A percentile compares a stretch with the other conserved stretches of the same genome.
phyloP scores from a whole-genome alignment of 2,329 filamentous ascomycete genomes.

The Beauveria varroae region DNA sequence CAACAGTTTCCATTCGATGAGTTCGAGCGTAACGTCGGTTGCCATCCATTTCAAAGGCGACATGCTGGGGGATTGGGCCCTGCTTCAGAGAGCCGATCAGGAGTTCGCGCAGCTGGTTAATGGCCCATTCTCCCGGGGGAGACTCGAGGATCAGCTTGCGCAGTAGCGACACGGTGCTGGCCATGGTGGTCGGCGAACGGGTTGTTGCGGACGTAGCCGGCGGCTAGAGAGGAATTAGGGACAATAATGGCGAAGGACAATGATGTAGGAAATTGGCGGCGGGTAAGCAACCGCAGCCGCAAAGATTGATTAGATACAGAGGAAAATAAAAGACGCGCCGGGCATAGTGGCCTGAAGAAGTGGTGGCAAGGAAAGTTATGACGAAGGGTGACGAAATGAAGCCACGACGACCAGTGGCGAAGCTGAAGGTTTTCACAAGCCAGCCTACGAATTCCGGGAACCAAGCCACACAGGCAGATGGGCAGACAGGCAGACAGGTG shows the following conservation, averaged over 20 bases:
- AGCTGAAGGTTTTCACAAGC: slow-evolving; percentile 14
- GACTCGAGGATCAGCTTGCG: slow-evolving; percentile 72
- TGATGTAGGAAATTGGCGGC: not conserved
- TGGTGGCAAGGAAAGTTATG: not conserved
- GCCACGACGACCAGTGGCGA: slow-evolving; percentile 19
- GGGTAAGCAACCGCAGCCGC: not conserved
- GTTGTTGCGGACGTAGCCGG: not conserved
- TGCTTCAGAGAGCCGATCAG: slow-evolving; percentile 84
- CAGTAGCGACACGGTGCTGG: slow-evolving; percentile 43
- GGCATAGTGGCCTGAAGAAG: not conserved
- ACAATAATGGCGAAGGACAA: slow-evolving; percentile 5
- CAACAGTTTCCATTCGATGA: slow-evolving; percentile 90
- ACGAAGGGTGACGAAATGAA: slow-evolving; percentile 11
- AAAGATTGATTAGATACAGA: slow-evolving; percentile 4
- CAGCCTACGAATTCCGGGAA: not conserved
- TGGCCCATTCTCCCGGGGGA: slow-evolving; percentile 85
- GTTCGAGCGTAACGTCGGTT: slow-evolving; percentile 87
- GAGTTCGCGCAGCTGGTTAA: slow-evolving; percentile 70
- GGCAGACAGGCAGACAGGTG: not conserved
- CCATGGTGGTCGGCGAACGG: slow-evolving; percentile 31
- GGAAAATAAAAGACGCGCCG: slow-evolving; percentile 8
- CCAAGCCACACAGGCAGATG: not conserved
- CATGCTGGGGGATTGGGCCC: slow-evolving; percentile 86
- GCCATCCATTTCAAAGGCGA: slow-evolving; percentile 99
- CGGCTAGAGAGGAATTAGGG: slow-evolving; percentile 3